Percentiles rank a stretch among this genome's conserved stretches.
Conservation (phyloP, 2,329 filamentous ascomycete genomes). For the Clathrospora elynae region DNA sequence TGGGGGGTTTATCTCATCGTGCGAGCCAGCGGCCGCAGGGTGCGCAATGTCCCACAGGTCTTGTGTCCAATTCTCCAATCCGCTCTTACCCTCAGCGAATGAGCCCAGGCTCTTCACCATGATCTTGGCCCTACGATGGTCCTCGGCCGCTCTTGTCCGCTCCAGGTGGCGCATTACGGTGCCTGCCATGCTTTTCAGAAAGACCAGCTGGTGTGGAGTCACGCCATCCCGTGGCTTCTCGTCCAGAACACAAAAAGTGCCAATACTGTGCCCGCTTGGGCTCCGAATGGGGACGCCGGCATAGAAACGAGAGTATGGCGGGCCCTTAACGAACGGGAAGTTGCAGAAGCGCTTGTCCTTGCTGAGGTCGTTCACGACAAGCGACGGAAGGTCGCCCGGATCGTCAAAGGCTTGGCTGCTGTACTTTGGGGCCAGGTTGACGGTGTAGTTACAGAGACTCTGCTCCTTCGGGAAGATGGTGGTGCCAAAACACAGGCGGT, state of each 20-base stretch:
- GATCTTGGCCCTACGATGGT: conserved; percentile 59
- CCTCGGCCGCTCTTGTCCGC: conserved; percentile 58
- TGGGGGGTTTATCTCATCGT: conserved; percentile 22
- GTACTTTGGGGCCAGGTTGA: conserved; percentile 33
- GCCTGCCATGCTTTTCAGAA: conserved; percentile 60
- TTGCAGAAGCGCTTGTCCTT: conserved; percentile 48
- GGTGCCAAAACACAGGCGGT: conserved; percentile 43
- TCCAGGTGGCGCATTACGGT: conserved; percentile 67
- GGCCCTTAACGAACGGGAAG: conserved; percentile 41
- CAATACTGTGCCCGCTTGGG: conserved; percentile 62
- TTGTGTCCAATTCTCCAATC: conserved; percentile 41
- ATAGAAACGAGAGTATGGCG: conserved; percentile 54
- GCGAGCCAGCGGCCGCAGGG: conserved; percentile 11
- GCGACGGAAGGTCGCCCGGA: conserved; percentile 27
- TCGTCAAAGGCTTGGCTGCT: conserved; percentile 23
- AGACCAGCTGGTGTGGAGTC: conserved; percentile 55
- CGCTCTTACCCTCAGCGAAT: conserved; percentile 46
- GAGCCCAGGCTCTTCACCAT: conserved; percentile 55
- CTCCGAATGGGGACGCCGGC: conserved; percentile 67
- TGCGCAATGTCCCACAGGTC: conserved; percentile 38
- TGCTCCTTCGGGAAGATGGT: conserved; percentile 40
- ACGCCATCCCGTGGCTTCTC: conserved; percentile 60
- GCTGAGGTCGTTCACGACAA: conserved; percentile 42
- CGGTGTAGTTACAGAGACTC: conserved; percentile 44
- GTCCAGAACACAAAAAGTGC: conserved; percentile 65